Evolutionary conservation across 2,329 filamentous ascomycete genomes (phyloP).

Genomic region (Zymoseptoria tritici): DNA sequence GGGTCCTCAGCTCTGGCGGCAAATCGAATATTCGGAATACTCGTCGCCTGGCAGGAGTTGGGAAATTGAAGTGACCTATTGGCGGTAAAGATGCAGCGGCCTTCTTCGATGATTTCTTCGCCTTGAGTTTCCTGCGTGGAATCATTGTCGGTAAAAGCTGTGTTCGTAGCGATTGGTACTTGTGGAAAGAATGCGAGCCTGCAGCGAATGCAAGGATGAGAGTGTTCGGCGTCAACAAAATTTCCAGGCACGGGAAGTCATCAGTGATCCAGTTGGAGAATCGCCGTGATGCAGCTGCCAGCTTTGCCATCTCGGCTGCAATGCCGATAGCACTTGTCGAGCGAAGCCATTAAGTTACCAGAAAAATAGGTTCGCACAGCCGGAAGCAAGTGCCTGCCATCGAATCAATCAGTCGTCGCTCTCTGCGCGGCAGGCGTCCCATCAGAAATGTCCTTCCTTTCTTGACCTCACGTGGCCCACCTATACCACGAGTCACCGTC

Average conservation of each 20-base stretch:
- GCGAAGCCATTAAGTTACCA: neutral
- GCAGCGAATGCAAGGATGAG: neutral
- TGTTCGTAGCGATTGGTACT: neutral
- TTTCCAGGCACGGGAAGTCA: neutral
- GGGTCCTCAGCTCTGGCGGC: too few species aligned
- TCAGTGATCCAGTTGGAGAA: neutral
- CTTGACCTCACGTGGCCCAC: too few species aligned
- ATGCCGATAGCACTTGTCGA: too few species aligned
- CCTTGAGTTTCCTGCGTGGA: neutral
- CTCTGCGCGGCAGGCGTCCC: too few species aligned
- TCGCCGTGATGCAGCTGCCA: too few species aligned
- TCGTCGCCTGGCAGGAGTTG: neutral
- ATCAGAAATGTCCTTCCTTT: too few species aligned
- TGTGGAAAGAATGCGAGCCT: neutral
- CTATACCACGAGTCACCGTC: too few species aligned
- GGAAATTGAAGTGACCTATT: neutral
- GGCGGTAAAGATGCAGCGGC: neutral
- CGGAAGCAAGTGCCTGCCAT: neutral
- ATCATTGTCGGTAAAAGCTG: neutral
- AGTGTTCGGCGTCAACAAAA: too few species aligned
- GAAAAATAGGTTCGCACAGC: neutral
- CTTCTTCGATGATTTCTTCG: neutral
- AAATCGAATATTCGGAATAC: neutral
- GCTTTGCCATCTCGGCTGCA: too few species aligned
- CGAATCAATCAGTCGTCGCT: too few species aligned